Base-by-base conservation (phyloP, 192 early-diverging fungal species). In the Coemansia sp. region DNA sequence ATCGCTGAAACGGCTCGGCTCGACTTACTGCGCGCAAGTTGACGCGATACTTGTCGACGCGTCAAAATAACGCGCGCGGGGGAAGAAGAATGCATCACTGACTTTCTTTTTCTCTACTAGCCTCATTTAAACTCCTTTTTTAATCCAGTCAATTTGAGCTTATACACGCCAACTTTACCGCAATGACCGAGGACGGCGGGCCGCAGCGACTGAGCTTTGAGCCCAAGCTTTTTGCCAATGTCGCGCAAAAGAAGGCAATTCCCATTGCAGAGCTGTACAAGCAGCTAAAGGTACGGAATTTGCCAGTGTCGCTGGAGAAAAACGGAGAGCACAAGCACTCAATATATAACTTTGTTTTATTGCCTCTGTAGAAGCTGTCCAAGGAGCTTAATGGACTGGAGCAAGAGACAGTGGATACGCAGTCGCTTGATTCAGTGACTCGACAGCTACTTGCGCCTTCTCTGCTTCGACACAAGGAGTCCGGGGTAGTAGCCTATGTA, bases 391-490 rank as follows among this genome's bases (percentile, higher is more conserved):
- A 80, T 58, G 62, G 68, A 1, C 72, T 95, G 61, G 91, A 94
- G 49, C 95, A 97, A 76, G 93, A 92, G 60, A 73, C 77, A 4
- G 88, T 91, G 8, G 89, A 94, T 58, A 84, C 85, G 19, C 63
- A 77, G n/a, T 91, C 93, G 17, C 84, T 96, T 3, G 69, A 75
- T n/a, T 55, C 73, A 1, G 87, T 93, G 2, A 84, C 89, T 4
- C 86, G 86, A 68, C 88, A 93, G 37, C 87, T 98, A 3, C 65
- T 92, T 6, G 81, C 87, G 6, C 68, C 86, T n/a, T 75, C 88
- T 17, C 76, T 99, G 42, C 59, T 92, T 11, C 66, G 75, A 37
- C 92, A 97, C 81, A 93, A 90, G 55, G 94, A 97, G 73, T 86
- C 89, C 46, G 91, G 89, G 17, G 91, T 97, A 17, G 84, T 84